phyloP scores from a whole-genome alignment of 108 stramenopile genomes.

The Fragilaria crotonensis region DNA sequence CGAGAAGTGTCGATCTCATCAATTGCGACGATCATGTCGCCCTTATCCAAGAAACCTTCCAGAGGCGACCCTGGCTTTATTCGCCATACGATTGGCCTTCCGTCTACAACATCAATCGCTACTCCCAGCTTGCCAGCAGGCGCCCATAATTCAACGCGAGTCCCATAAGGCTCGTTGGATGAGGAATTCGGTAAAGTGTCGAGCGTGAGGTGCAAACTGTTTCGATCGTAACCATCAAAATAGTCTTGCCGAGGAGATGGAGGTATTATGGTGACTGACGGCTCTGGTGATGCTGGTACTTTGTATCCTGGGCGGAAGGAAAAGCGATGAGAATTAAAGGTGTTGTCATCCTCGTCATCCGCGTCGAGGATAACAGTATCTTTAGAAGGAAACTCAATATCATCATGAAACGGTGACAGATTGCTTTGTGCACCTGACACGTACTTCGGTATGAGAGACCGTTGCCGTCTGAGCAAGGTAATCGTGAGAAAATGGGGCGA shows the following conservation, averaged over 20 bases:
- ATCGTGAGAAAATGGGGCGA: too few species aligned
- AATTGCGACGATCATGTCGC: constrained; percentile 72
- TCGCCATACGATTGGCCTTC: constrained; percentile 62
- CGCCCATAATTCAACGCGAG: constrained; percentile 37
- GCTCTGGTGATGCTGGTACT: neutral
- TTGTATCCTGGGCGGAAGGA: neutral
- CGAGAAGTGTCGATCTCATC: constrained; percentile 65
- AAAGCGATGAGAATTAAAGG: neutral
- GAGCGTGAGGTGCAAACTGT: neutral
- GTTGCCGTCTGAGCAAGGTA: too few species aligned
- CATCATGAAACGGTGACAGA: neutral
- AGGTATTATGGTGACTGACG: neutral
- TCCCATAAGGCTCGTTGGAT: neutral
- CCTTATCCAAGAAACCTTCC: constrained; percentile 42
- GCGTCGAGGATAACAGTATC: neutral
- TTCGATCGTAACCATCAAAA: neutral
- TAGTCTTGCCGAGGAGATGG: neutral
- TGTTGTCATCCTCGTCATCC: too few species aligned
- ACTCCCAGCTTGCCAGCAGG: constrained; percentile 83
- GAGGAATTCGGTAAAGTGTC: neutral
- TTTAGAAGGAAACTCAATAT: neutral
- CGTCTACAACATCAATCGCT: constrained; percentile 65
- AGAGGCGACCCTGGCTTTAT: constrained; percentile 47
- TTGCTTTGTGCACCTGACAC: neutral
- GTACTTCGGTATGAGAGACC: neutral